phyloP scores from a whole-genome alignment of 805 yeast species.

The Debaryomyces hansenii region DNA sequence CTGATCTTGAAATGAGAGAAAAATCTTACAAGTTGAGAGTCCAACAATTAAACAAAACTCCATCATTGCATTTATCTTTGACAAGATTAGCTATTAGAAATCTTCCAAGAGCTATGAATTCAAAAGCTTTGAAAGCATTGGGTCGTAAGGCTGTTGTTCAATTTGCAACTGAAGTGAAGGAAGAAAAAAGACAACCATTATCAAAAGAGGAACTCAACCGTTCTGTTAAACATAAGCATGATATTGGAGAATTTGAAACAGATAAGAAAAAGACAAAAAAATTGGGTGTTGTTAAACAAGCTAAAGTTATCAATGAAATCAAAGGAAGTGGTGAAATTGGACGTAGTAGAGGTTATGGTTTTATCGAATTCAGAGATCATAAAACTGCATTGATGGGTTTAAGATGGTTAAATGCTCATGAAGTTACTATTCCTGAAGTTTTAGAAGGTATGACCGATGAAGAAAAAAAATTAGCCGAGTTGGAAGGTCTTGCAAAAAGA shows the following conservation, averaged over 20 bases:
- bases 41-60: constrained; percentile 87
- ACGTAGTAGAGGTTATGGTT: constrained; percentile 95
- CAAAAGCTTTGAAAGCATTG: constrained; percentile 82
- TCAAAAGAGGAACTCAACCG: constrained; percentile 85
- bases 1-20: constrained; percentile 86
- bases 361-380: constrained; percentile 90
- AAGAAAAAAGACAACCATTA: constrained; percentile 73
- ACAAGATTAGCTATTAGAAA: constrained; percentile 95
- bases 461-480: constrained; percentile 54
- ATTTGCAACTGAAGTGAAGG: constrained; percentile 86
- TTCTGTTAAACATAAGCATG: constrained; percentile 67
- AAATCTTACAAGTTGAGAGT: constrained; percentile 83
- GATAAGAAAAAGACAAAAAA: constrained; percentile 65
- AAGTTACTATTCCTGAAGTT: constrained; percentile 70
- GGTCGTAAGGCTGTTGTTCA: constrained; percentile 94
- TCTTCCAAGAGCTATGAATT: constrained; percentile 88
- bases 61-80: constrained; percentile 86
- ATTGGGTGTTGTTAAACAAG: constrained; percentile 88
- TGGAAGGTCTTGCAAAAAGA: constrained; percentile 61
- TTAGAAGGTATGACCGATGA: constrained; percentile 69
- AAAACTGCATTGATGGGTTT: constrained; percentile 92
- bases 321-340: constrained; percentile 87
- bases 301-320: constrained; percentile 89
- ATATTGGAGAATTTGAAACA: constrained; percentile 28
- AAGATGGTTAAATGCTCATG: constrained; percentile 95